A percentile compares a stretch with the other conserved stretches of the same genome.
Evolutionary conservation across 179 eudicot genomes (phyloP).

Genomic region (Carnegiea gigantea): DNA sequence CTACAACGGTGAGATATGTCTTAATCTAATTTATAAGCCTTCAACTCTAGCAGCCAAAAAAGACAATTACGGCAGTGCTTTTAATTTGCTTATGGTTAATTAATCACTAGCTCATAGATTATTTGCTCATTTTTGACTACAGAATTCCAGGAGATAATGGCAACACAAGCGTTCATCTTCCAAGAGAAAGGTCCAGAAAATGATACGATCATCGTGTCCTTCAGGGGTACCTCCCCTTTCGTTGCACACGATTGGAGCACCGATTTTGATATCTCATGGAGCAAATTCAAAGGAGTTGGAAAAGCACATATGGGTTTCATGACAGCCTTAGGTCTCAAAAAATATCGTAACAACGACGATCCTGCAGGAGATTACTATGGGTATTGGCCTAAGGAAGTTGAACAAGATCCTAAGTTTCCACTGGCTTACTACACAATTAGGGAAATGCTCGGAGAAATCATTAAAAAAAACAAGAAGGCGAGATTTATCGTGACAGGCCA

Average conservation of each 20-base stretch:
- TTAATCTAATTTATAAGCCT: not conserved
- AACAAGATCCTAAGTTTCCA: constrained; percentile 13
- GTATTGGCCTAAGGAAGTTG: constrained; percentile 46
- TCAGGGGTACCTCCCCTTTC: constrained; percentile 20
- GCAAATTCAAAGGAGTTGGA: constrained; percentile 5
- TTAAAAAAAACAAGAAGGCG: constrained; percentile 20
- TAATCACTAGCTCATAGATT: not conserved
- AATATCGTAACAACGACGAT: not conserved
- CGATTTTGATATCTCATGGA: constrained; percentile 19
- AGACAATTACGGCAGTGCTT: not conserved
- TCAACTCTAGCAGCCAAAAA: not conserved
- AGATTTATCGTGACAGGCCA: constrained; percentile 61
- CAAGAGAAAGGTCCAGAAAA: not conserved
- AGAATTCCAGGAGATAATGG: constrained; percentile 7
- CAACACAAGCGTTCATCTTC: constrained; percentile 21
- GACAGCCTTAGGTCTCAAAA: constrained; percentile 17
- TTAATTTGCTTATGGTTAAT: not conserved
- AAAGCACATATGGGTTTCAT: constrained; percentile 15
- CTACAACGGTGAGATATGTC: constrained; percentile 12
- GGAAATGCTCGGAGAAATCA: constrained; percentile 32
- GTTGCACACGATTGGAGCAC: constrained; percentile 16
- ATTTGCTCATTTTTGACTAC: not conserved
- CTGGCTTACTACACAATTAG: constrained; percentile 53
- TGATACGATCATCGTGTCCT: constrained; percentile 7
- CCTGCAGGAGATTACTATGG: constrained; percentile 22